Percentiles rank a stretch among this genome's conserved stretches.
Conservation (phyloP, 2,329 filamentous ascomycete genomes). For the Pseudophaeomoniella oleicola region DNA sequence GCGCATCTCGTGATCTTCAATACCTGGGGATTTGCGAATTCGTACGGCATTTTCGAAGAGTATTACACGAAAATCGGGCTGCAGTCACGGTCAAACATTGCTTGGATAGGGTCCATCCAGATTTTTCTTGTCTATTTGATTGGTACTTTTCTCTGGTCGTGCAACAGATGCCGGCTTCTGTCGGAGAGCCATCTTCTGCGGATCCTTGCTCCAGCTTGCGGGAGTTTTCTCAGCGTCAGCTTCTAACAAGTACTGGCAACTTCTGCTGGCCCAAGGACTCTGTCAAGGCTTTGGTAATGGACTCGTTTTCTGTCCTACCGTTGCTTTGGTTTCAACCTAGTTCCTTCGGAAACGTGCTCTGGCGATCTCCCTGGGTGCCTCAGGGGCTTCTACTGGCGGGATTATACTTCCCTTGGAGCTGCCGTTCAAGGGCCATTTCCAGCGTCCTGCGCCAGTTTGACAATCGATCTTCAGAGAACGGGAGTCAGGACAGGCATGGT, state of each 20-base stretch:
- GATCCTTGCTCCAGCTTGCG: conserved; percentile 18
- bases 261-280: conserved; percentile 32
- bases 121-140: conserved; percentile 28
- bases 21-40: conserved; percentile 12
- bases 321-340: conserved; percentile 26
- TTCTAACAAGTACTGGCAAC: conserved; percentile 30
- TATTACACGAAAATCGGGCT: conserved; percentile 24
- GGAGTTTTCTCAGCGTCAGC: conserved; percentile 33
- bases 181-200: conserved; percentile 12
- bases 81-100: conserved; percentile 21
- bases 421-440: conserved; percentile 32
- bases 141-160: conserved; percentile 25
- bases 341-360: conserved; percentile 23
- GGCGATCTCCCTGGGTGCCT: conserved; percentile 22
- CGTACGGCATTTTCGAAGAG: conserved; percentile 30
- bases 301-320: conserved; percentile 23
- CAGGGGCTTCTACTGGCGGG: conserved; percentile 26
- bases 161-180: conserved; percentile 27
- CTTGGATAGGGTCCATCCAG: conserved; percentile 33
- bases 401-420: conserved; percentile 29
- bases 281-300: conserved; percentile 27
- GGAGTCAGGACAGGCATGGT: conserved; percentile 34
- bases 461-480: conserved; percentile 30
- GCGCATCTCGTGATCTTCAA: conserved; percentile 16
- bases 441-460: conserved; percentile 25